Conservation (phyloP, 495 filamentous ascomycete genomes). For the Bacidia gigantensis region DNA sequence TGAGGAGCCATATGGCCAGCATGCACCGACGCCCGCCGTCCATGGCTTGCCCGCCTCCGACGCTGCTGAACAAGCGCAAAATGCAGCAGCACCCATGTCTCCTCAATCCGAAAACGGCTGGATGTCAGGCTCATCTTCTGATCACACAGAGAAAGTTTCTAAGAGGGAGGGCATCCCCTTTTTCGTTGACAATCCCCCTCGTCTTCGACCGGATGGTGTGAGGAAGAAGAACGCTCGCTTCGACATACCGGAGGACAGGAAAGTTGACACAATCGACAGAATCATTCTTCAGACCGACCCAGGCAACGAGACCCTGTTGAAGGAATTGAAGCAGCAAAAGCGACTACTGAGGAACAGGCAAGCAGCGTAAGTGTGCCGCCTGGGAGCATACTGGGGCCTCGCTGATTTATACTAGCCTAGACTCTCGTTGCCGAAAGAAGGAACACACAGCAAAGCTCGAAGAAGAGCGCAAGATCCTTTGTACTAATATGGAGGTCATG, state of each 20-base stretch:
- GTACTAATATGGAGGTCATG: constrained; percentile 54
- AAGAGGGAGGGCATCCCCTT: constrained; percentile 59
- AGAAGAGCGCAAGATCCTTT: constrained; percentile 88
- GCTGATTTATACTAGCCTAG: constrained; percentile 50
- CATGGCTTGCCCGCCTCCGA: constrained; percentile 21
- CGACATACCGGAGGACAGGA: constrained; percentile 90
- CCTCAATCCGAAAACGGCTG: constrained; percentile 50
- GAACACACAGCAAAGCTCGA: constrained; percentile 95
- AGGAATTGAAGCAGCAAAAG: constrained; percentile 98
- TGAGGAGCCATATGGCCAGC: constrained; percentile 37
- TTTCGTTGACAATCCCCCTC: constrained; percentile 65
- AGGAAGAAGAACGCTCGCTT: constrained; percentile 99
- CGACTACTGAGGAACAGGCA: constrained; percentile 86
- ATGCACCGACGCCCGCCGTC: constrained; percentile 26
- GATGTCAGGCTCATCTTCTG: constrained; percentile 42
- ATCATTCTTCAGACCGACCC: constrained; percentile 62
- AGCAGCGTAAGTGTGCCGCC: constrained; percentile 61
- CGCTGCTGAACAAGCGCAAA: constrained; percentile 29
- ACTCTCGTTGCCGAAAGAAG: constrained; percentile 97
- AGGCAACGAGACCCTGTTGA: constrained; percentile 84
- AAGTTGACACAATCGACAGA: constrained; percentile 86
- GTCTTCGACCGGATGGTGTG: constrained; percentile 76
- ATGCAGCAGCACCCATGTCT: constrained; percentile 36
- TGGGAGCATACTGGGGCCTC: neutral
- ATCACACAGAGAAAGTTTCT: constrained; percentile 45